Evolutionary conservation across 805 yeast genomes (phyloP).

Genomic region (Candida montana): DNA sequence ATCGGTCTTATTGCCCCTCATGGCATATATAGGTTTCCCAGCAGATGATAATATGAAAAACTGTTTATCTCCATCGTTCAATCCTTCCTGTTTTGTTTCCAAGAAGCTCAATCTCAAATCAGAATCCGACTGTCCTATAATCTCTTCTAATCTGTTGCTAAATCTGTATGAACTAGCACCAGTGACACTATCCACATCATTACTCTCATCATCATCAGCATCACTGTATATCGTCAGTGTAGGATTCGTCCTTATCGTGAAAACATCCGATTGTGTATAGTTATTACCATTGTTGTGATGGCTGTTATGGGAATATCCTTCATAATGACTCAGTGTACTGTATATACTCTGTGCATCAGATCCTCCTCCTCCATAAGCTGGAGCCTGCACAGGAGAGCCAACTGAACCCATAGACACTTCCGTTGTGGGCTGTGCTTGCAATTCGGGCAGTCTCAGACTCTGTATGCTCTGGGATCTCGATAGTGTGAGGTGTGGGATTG

Average conservation of each 20-base stretch:
- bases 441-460: constrained; percentile 14
- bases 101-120: constrained; percentile 11
- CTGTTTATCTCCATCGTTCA: constrained; percentile 41
- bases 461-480: constrained; percentile 14
- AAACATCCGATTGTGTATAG: constrained; percentile 13
- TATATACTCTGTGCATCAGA: constrained; percentile 5
- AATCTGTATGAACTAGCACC: constrained; percentile 7
- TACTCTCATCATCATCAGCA: constrained; percentile 14
- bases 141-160: constrained; percentile 19
- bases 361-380: background rate
- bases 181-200: constrained; percentile 2
- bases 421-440: constrained; percentile 30
- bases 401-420: constrained; percentile 24
- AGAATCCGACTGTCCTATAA: constrained; percentile 21
- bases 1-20: constrained; percentile 22
- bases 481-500: constrained; percentile 18
- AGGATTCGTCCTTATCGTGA: constrained; percentile 25
- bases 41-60: constrained; percentile 77
- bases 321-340: constrained; percentile 3
- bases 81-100: constrained; percentile 13
- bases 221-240: constrained; percentile 26
- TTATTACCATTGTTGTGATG: constrained; percentile 2
- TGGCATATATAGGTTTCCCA: constrained; percentile 82
- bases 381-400: background rate
- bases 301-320: background rate